These are phyloP conservation scores for Sporothrix sp. DNA, from an alignment of 2,329 filamentous ascomycete species.

Conservation along the genomic window DNA sequence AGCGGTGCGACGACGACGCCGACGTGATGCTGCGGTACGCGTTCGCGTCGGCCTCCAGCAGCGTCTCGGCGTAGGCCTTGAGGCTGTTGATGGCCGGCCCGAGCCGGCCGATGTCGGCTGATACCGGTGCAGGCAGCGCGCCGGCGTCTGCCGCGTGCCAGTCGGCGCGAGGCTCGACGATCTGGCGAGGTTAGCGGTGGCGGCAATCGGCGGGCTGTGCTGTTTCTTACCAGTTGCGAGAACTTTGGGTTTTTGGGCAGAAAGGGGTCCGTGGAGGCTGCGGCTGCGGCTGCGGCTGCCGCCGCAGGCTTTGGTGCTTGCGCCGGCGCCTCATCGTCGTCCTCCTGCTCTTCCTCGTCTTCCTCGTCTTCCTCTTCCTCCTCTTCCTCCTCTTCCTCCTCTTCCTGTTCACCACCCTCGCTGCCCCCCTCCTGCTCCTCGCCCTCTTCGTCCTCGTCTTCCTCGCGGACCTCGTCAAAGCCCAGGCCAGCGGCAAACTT, in stretches of 20 bases:
- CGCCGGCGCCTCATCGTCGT: constrained; percentile 24
- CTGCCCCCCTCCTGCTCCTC: constrained; percentile 28
- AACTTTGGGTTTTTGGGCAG: constrained; percentile 19
- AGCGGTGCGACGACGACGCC: constrained; percentile 82
- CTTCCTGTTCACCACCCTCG: constrained; percentile 25
- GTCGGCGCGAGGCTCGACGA: constrained; percentile 48
- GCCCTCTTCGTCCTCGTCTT: constrained; percentile 29
- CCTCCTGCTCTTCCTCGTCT: constrained; percentile 24
- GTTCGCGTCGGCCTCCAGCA: constrained; percentile 69
- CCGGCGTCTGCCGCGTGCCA: constrained; percentile 42
- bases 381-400: constrained; percentile 24
- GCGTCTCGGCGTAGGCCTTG: constrained; percentile 59
- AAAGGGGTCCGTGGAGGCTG: constrained; percentile 8
- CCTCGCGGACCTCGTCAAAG: constrained; percentile 34
- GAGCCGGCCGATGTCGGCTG: constrained; percentile 37
- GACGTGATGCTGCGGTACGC: constrained; percentile 65
- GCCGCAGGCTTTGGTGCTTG: constrained; percentile 20
- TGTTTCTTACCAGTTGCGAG: constrained; percentile 32
- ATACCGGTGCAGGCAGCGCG: constrained; percentile 33
- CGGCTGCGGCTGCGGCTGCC: no score
- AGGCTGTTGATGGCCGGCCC: constrained; percentile 38
- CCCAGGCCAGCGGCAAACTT: constrained; percentile 42
- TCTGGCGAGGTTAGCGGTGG: constrained; percentile 27
- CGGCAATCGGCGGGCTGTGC: no score
- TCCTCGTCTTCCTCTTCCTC: constrained; percentile 25